Percentiles rank a stretch among this genome's conserved stretches.
phyloP scores from a whole-genome alignment of 768 basidiomycete species.

The Hemileccinum rubropunctum region DNA sequence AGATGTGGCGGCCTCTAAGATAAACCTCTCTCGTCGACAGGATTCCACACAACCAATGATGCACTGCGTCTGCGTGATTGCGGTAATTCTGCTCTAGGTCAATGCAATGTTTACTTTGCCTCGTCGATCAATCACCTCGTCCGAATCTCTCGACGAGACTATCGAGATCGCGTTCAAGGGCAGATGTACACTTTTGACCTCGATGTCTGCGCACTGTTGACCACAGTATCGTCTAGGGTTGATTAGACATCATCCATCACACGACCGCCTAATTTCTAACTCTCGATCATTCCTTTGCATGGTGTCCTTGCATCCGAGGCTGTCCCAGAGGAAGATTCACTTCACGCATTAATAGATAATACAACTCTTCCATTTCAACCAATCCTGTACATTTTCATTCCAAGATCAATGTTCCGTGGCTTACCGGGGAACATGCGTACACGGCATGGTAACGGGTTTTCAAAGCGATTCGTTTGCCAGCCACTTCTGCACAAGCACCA shows the following conservation, averaged over 20 bases:
- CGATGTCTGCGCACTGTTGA: conserved; percentile 8
- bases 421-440: not conserved
- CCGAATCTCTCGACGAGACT: not conserved
- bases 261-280: not conserved
- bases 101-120: not conserved
- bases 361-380: not conserved
- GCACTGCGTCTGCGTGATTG: not conserved
- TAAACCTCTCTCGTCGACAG: not conserved
- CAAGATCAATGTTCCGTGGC: not conserved
- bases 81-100: conserved; percentile 3
- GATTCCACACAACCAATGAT: not conserved
- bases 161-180: not conserved
- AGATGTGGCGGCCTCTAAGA: not conserved
- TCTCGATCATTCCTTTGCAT: not conserved
- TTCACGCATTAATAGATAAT: not conserved
- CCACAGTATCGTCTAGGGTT: not conserved
- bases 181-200: not conserved
- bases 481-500: conserved; percentile 48
- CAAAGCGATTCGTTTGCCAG: conserved; percentile 23
- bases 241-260: not conserved
- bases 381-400: not conserved
- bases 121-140: not conserved
- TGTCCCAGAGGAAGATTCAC: not conserved
- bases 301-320: conserved; percentile 9
- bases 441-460: not conserved